Evolutionary conservation across 2,329 filamentous ascomycete genomes (phyloP).

Genomic region (Aspergillus clavatus): DNA sequence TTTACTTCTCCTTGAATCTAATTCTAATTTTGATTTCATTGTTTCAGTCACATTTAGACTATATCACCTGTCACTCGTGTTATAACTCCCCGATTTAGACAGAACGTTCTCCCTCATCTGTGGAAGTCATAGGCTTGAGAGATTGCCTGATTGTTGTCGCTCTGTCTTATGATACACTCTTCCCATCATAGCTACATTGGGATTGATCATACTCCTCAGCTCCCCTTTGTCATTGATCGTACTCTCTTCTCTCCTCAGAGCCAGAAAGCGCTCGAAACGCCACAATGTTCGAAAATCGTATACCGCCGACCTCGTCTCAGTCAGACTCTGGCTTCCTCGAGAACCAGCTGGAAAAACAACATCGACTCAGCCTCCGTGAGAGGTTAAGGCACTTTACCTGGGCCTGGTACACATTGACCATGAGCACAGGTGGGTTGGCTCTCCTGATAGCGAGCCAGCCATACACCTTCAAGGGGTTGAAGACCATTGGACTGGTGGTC

Average conservation of each 20-base stretch:
- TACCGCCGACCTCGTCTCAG: conserved; percentile 19
- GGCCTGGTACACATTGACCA: conserved; percentile 70
- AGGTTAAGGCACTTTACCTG: conserved; percentile 55
- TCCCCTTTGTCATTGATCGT: conserved; percentile 6
- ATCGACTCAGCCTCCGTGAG: conserved; percentile 18
- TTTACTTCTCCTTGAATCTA: background rate
- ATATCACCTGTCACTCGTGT: background rate
- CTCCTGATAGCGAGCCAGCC: conserved; percentile 60
- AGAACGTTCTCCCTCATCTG: background rate
- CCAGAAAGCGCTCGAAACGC: background rate
- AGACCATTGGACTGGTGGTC: conserved; percentile 60
- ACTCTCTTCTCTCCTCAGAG: background rate
- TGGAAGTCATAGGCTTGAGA: background rate
- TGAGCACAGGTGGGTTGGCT: conserved; percentile 69
- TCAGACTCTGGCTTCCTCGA: conserved; percentile 21
- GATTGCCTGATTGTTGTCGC: too few relatives aligned
- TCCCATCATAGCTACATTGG: background rate
- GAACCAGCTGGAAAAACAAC: conserved; percentile 18
- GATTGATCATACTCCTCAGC: background rate
- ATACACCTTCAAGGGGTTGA: conserved; percentile 59
- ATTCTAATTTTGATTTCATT: background rate
- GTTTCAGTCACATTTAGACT: background rate
- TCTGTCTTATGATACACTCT: background rate
- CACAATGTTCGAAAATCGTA: conserved; percentile 8
- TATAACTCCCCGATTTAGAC: background rate